These are phyloP conservation scores for Inonotus obliquus DNA, from an alignment of 1,284 basidiomycete genomes.

Conservation along the genomic window DNA sequence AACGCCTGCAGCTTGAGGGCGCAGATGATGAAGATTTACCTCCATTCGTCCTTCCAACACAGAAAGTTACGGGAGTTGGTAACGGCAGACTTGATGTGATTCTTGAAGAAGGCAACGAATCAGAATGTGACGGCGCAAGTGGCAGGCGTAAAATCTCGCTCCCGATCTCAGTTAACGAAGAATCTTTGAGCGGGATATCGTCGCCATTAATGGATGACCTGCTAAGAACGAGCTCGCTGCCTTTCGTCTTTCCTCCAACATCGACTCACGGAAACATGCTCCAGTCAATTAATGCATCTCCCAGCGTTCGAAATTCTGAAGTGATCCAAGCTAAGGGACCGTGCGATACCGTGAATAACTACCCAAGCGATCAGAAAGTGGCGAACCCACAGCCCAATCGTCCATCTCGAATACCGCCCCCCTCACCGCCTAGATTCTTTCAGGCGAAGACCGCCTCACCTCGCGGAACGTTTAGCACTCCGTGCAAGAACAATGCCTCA, in stretches of 20 bases:
- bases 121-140: conserved; percentile 37
- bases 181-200: conserved; percentile 22
- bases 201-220: conserved; percentile 26
- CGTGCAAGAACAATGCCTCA: conserved; percentile 14
- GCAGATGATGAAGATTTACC: conserved; percentile 18
- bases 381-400: no score
- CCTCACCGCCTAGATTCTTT: conserved; percentile 14
- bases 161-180: conserved; percentile 38
- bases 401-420: conserved; percentile 17
- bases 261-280: conserved; percentile 16
- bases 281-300: background rate
- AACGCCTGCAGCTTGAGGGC: conserved; percentile 10
- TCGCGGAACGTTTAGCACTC: background rate
- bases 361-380: no score
- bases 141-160: conserved; percentile 70
- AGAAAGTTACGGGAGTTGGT: conserved; percentile 29
- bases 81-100: conserved; percentile 34
- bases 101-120: conserved; percentile 40
- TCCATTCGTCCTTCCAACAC: conserved; percentile 45
- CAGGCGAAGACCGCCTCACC: background rate
- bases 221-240: conserved; percentile 29
- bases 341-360: no score
- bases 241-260: conserved; percentile 25
- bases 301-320: background rate
- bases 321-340: background rate